Conservation (phyloP, 1,139 yeast genomes). For the Pichia sp. region DNA sequence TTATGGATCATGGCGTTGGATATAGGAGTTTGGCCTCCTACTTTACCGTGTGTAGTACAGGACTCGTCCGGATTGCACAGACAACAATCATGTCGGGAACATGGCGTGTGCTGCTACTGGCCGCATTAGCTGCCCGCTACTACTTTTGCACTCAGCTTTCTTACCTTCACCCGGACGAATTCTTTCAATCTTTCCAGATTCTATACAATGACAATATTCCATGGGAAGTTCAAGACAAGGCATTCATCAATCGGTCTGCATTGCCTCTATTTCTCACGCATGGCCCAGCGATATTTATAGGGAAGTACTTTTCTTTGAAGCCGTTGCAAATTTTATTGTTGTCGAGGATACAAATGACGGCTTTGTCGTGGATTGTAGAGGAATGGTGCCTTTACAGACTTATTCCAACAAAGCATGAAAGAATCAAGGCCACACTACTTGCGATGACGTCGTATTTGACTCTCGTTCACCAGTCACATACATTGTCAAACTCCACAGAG, state of each 20-base stretch:
- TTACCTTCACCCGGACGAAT: slow-evolving; percentile 97
- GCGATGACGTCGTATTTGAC: slow-evolving; percentile 75
- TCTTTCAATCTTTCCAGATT: slow-evolving; percentile 81
- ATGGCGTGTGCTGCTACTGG: slow-evolving; percentile 31
- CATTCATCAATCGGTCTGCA: slow-evolving; percentile 62
- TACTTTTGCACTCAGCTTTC: slow-evolving; percentile 64
- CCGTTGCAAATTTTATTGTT: slow-evolving; percentile 50
- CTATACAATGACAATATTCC: slow-evolving; percentile 56
- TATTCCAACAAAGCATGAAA: slow-evolving; percentile 53
- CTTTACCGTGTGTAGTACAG: too few relatives aligned
- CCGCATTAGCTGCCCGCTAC: slow-evolving; percentile 31
- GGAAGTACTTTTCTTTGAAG: slow-evolving; percentile 26
- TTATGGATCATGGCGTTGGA: too few relatives aligned
- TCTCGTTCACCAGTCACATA: slow-evolving; percentile 74
- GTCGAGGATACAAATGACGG: slow-evolving; percentile 49
- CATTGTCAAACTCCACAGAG: slow-evolving; percentile 84
- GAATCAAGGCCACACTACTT: slow-evolving; percentile 57
- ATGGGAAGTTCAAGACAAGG: slow-evolving; percentile 68
- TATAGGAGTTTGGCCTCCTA: too few relatives aligned
- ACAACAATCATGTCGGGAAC: slow-evolving; percentile 35
- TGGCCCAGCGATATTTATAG: slow-evolving; percentile 52
- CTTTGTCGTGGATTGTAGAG: slow-evolving; percentile 51
- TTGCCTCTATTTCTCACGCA: slow-evolving; percentile 63
- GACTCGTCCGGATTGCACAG: too few relatives aligned
- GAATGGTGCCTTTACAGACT: slow-evolving; percentile 45